Conservation (phyloP, 306 rosid genomes). For the Begonia loranthoides region DNA sequence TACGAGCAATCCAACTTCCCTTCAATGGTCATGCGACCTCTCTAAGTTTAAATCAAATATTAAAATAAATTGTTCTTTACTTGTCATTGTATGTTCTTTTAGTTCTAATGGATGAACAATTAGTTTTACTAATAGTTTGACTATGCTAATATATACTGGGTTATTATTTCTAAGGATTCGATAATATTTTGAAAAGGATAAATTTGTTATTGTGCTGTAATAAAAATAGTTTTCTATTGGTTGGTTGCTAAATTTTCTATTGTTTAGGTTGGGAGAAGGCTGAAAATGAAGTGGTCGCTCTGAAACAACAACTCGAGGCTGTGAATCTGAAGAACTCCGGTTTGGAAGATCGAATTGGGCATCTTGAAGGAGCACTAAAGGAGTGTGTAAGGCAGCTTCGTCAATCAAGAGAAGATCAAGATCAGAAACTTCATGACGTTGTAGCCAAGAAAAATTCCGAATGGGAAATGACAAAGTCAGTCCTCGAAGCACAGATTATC, state of each 20-base stretch:
- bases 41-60: too few relatives aligned
- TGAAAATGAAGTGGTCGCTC: constrained; percentile 38
- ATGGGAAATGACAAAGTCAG: constrained; percentile 40
- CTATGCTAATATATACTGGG: too few relatives aligned
- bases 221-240: too few relatives aligned
- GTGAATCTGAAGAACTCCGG: constrained; percentile 40
- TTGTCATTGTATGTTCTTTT: too few relatives aligned
- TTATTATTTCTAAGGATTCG: too few relatives aligned
- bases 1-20: too few relatives aligned
- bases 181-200: too few relatives aligned
- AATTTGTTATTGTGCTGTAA: too few relatives aligned
- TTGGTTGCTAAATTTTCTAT: neutral
- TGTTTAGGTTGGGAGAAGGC: constrained; percentile 78
- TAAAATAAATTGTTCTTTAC: too few relatives aligned
- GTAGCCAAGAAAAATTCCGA: constrained; percentile 32
- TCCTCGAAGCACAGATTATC: constrained; percentile 39
- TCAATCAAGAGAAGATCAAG: constrained; percentile 67
- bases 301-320: constrained; percentile 53
- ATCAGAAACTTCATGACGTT: constrained; percentile 36
- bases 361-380: constrained; percentile 77
- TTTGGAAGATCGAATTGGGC: constrained; percentile 63
- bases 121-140: too few relatives aligned
- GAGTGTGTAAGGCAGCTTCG: constrained; percentile 78
- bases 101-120: too few relatives aligned
- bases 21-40: too few relatives aligned